Evolutionary conservation across 2,329 filamentous ascomycete species (phyloP), one percentile per base, ranked within the genome.

Genomic region (Neurospora sp.): DNA sequence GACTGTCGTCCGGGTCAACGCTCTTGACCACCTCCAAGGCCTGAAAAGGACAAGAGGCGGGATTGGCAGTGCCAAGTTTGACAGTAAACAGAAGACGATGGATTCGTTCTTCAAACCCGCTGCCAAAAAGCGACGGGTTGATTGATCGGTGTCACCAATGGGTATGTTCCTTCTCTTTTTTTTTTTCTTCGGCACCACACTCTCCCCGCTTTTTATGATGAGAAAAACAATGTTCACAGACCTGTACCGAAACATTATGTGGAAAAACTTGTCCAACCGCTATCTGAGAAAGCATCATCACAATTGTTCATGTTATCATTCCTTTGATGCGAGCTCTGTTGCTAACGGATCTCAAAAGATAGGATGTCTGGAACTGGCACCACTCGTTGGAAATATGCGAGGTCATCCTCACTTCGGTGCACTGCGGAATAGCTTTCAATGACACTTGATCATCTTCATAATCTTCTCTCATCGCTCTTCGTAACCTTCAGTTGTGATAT

Each of bases 1-100:
- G 69, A 76, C 73, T 36, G 84, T 96, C 38, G 78, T 86, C 66
- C 82, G 82, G 5, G 84, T 93, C 73, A 95, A 97, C 77, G 87
- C 86, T 72, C 85, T 87, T 71, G 85, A 87, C 4, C 94, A 97
- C 79, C 85, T 97, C 2, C 80, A 82, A 66, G 88, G 89, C 38
- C 82, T 97, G 70, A 94, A 90, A 78, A 91, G 93, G 79, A 95
- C 93, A 9, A 84, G 90, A 33, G 92, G 93, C 38, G 93, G 93
- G 3, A 91, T 97, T 70, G 93, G 93, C 69, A 96, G 91, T 75
- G 85, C 91, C 46, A 85, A 86, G 70, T 90, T 92, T 77, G 93
- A 97, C 78, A 84, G 87, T 11, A 89, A 85, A 66, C 94, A 97
- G 79, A 89, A 86, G 76, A 93, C 86, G 19, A 86, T 97, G 75